phyloP scores from a whole-genome alignment of 2,329 filamentous ascomycete genomes.

The Aspergillus eucalypticola region DNA sequence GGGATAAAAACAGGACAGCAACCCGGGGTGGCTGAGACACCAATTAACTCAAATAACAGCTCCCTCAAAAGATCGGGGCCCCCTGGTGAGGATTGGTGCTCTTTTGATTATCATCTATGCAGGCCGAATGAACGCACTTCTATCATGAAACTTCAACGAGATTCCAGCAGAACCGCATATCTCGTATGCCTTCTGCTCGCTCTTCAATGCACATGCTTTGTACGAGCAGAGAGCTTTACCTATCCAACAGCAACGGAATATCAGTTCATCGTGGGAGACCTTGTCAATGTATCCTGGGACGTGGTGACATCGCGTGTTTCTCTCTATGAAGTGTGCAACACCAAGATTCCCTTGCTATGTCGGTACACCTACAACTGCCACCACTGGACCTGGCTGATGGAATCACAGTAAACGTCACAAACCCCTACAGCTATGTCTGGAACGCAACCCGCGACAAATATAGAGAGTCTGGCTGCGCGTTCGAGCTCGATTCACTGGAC shows the following conservation, averaged over 20 bases:
- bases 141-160: background rate
- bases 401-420: background rate
- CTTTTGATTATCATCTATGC: background rate
- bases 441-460: constrained; percentile 8
- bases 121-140: background rate
- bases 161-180: background rate
- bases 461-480: constrained; percentile 3
- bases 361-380: background rate
- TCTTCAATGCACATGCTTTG: background rate
- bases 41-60: background rate
- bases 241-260: background rate
- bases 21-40: background rate
- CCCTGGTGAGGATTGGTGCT: background rate
- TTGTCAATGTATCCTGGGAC: constrained; percentile 13
- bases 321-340: constrained; percentile 1
- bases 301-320: constrained; percentile 7
- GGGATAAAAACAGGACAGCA: background rate
- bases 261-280: constrained; percentile 7
- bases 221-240: constrained; percentile 1
- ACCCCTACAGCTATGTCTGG: constrained; percentile 10
- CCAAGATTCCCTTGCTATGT: background rate
- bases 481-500: constrained; percentile 4
- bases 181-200: background rate
- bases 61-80: background rate
- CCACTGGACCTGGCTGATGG: background rate